Percentiles rank a stretch among this genome's conserved stretches.
phyloP scores from a whole-genome alignment of 1,284 basidiomycete genomes.

The Mrakiaceae sp. region DNA sequence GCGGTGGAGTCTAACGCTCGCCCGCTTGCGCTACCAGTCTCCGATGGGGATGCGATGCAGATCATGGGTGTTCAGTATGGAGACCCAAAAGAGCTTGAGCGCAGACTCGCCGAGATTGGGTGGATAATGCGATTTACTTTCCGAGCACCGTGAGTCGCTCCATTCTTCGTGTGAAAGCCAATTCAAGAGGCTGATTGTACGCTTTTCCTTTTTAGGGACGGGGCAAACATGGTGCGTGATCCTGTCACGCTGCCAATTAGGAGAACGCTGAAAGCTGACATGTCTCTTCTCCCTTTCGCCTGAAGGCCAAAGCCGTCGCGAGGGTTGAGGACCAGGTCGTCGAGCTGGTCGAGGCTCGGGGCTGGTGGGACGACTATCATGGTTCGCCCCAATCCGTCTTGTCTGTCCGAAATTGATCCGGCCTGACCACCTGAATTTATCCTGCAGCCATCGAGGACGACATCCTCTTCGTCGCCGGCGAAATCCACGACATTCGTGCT shows the following conservation, averaged over 20 bases:
- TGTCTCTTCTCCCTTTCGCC: neutral
- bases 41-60: too few species aligned
- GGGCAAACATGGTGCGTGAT: neutral
- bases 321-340: neutral
- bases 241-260: neutral
- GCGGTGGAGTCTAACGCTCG: neutral
- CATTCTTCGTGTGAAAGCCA: too few species aligned
- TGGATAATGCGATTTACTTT: too few species aligned
- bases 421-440: neutral
- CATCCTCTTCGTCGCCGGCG: neutral
- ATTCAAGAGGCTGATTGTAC: too few species aligned
- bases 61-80: too few species aligned
- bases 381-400: neutral
- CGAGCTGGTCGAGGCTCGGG: neutral
- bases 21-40: too few species aligned
- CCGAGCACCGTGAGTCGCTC: too few species aligned
- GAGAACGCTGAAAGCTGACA: neutral
- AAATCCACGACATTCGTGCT: neutral
- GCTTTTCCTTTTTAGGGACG: too few species aligned
- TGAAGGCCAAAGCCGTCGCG: neutral
- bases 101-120: too few species aligned
- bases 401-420: neutral
- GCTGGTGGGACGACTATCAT: neutral
- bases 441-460: neutral
- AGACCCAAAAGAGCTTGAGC: too few species aligned